phyloP scores from a whole-genome alignment of 192 early-diverging fungal species.

The Umbelopsis vinacea region DNA sequence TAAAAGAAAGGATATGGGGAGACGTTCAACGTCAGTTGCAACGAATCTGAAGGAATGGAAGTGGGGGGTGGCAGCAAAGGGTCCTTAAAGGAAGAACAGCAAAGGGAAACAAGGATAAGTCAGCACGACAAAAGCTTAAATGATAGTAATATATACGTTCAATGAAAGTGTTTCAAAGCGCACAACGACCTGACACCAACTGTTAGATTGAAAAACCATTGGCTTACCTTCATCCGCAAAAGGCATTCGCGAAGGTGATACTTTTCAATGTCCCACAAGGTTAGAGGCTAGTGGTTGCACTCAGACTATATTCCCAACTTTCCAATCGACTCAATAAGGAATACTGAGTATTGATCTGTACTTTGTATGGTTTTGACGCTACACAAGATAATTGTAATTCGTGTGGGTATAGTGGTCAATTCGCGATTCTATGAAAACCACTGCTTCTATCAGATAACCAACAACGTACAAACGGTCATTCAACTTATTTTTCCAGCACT shows the following conservation, averaged over 20 bases:
- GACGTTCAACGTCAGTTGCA: slow-evolving; percentile 20
- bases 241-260: slow-evolving; percentile 12
- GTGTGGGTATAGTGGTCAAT: slow-evolving; percentile 3
- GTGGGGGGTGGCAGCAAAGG: neutral
- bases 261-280: slow-evolving; percentile 11
- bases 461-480: too few relatives aligned
- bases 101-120: neutral
- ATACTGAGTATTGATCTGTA: neutral
- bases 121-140: neutral
- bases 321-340: slow-evolving; percentile 1
- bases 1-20: slow-evolving; percentile 12
- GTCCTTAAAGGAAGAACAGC: neutral
- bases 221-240: slow-evolving; percentile 1
- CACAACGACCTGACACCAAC: neutral
- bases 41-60: slow-evolving; percentile 22
- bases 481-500: too few relatives aligned
- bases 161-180: neutral
- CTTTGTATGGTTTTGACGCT: neutral
- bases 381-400: neutral
- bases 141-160: neutral
- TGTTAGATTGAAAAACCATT: neutral
- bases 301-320: slow-evolving; percentile 15
- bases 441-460: too few relatives aligned
- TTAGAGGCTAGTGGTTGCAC: neutral
- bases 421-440: neutral